phyloP scores from a whole-genome alignment of 257 asterid genomes.

The Handroanthus guayacan region DNA sequence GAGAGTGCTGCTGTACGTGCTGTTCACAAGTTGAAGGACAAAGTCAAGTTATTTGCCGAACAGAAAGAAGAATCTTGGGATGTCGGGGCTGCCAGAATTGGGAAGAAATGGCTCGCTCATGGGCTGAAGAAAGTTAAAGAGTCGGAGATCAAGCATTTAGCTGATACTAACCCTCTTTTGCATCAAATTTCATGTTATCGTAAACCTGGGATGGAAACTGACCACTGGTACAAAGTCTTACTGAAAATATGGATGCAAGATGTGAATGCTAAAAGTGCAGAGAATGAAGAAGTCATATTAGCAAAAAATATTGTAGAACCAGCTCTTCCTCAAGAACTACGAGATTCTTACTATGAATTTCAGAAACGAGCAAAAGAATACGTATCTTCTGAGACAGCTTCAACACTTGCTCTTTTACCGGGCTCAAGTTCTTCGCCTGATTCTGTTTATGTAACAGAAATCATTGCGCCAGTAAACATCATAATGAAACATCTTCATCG shows the following conservation, averaged over 20 bases:
- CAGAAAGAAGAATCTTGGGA: conserved; percentile 89
- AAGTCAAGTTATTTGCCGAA: conserved; percentile 63
- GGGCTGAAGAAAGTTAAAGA: conserved; percentile 94
- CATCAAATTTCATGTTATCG: conserved; percentile 66
- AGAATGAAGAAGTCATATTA: conserved; percentile 58
- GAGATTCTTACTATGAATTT: conserved; percentile 71
- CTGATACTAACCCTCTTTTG: conserved; percentile 61
- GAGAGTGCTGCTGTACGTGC: conserved; percentile 73
- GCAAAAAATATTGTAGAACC: conserved; percentile 73
- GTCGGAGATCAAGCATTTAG: conserved; percentile 83
- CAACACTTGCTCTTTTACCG: conserved; percentile 72
- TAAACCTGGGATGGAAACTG: conserved; percentile 90
- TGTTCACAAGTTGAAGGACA: conserved; percentile 88
- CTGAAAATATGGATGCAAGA: conserved; percentile 86
- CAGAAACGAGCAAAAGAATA: conserved; percentile 71
- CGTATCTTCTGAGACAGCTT: conserved; percentile 71
- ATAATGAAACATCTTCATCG: conserved; percentile 72
- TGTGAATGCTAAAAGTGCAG: conserved; percentile 48
- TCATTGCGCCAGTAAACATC: conserved; percentile 62
- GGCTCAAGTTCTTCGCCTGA: conserved; percentile 43
- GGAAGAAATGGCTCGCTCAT: conserved; percentile 87
- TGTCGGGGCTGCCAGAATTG: conserved; percentile 70
- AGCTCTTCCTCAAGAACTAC: conserved; percentile 80
- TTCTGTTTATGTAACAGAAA: conserved; percentile 48
- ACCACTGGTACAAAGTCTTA: conserved; percentile 84